These are phyloP conservation scores for Fusarium brevicatenulatum DNA, from an alignment of 2,329 filamentous ascomycete genomes.

Conservation along the genomic window DNA sequence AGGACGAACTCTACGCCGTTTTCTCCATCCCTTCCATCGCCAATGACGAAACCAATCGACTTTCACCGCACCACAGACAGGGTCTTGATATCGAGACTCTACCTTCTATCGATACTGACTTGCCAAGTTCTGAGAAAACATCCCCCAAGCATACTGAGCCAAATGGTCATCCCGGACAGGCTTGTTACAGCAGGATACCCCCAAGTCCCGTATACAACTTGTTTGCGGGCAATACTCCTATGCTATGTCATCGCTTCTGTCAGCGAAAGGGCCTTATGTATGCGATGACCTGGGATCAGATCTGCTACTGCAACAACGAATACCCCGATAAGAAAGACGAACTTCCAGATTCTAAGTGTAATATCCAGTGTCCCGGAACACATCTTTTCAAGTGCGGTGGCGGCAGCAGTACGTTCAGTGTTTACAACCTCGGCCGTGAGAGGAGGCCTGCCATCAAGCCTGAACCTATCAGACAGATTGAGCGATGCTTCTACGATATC, in stretches of 20 bases:
- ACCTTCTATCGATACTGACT: not conserved
- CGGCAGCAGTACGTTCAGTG: not conserved
- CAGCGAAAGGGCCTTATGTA: not conserved
- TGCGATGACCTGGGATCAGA: not conserved
- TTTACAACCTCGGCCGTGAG: not conserved
- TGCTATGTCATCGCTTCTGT: not conserved
- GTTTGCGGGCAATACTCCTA: not conserved
- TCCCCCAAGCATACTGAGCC: rapidly evolving
- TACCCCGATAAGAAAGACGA: not conserved
- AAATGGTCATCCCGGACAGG: rapidly evolving
- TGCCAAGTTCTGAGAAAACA: rapidly evolving
- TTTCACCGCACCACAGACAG: not conserved
- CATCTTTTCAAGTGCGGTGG: not conserved
- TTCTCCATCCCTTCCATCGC: not conserved
- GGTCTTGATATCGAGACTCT: rapidly evolving
- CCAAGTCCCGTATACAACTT: rapidly evolving
- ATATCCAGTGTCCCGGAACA: not conserved
- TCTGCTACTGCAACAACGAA: not conserved
- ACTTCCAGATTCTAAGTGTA: not conserved
- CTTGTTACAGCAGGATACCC: not conserved
- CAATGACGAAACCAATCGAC: not conserved
- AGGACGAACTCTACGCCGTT: not conserved
- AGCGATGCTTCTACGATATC: not conserved
- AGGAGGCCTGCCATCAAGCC: rapidly evolving
- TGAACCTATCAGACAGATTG: not conserved